Evolutionary conservation across 2,329 filamentous ascomycete genomes (phyloP).

Genomic region (Eutypa lata): DNA sequence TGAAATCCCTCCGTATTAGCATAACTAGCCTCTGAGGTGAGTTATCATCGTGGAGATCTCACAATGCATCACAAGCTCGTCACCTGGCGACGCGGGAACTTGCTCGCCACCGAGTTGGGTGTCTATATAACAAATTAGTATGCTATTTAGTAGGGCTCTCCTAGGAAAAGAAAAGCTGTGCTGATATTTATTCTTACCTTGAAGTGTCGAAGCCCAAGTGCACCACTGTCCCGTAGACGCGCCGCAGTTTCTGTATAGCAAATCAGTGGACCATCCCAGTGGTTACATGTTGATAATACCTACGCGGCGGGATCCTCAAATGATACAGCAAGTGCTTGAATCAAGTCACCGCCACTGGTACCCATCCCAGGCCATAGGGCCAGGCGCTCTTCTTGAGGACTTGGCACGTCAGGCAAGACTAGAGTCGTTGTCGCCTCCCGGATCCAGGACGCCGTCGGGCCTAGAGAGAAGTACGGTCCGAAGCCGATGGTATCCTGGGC

Average conservation of each 20-base stretch:
- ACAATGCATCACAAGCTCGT: conserved; percentile 27
- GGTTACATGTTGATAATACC: not conserved
- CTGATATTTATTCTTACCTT: conserved; percentile 10
- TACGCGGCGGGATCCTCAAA: conserved; percentile 25
- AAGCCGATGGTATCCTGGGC: conserved; percentile 20
- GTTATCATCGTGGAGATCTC: not conserved
- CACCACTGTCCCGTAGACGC: conserved; percentile 29
- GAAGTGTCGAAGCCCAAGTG: conserved; percentile 28
- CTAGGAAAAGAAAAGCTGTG: too few species aligned
- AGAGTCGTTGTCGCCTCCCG: conserved; percentile 28
- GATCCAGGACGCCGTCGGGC: conserved; percentile 29
- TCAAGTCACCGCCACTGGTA: conserved; percentile 28
- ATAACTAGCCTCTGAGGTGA: too few species aligned
- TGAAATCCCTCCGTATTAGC: too few species aligned
- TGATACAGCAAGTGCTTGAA: conserved; percentile 29
- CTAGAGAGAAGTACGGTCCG: conserved; percentile 28
- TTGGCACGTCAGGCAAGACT: conserved; percentile 25
- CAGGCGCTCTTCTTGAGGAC: conserved; percentile 23
- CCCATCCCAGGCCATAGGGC: conserved; percentile 32
- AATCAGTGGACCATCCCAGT: not conserved
- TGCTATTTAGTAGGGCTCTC: not conserved
- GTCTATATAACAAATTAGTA: conserved; percentile 3
- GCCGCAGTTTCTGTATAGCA: conserved; percentile 21
- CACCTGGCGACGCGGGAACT: conserved; percentile 23
- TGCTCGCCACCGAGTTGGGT: conserved; percentile 24